Evolutionary conservation across 2,329 filamentous ascomycete genomes (phyloP).

Genomic region (Ophiostoma novo-ulmi): DNA sequence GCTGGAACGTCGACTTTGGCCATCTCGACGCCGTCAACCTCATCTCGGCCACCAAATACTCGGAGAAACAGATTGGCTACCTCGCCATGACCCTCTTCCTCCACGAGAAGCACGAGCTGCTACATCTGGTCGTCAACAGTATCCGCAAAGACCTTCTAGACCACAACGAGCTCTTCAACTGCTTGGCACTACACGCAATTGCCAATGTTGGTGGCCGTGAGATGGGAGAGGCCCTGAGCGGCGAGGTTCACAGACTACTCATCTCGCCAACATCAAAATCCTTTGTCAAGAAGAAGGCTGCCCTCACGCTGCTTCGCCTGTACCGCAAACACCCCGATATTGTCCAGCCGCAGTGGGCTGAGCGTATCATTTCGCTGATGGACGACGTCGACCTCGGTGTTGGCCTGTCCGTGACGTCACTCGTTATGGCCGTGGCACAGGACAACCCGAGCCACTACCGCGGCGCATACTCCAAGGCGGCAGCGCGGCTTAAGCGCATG

Average conservation of each 20-base stretch:
- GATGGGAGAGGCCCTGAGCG: conserved; percentile 90
- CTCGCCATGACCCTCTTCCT: conserved; percentile 95
- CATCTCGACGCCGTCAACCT: conserved; percentile 97
- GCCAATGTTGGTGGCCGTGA: conserved; percentile 95
- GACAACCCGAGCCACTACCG: conserved; percentile 93
- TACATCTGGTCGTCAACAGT: conserved; percentile 96
- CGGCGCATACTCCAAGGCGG: conserved; percentile 89
- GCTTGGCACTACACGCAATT: conserved; percentile 91
- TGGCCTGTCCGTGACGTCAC: conserved; percentile 86
- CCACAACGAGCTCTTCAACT: conserved; percentile 96
- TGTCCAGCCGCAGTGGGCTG: conserved; percentile 93
- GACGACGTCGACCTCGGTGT: conserved; percentile 93
- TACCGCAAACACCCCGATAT: conserved; percentile 94
- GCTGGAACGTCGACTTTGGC: conserved; percentile 98
- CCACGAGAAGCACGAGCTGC: conserved; percentile 91
- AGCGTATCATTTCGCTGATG: conserved; percentile 98
- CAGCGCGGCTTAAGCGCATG: conserved; percentile 80
- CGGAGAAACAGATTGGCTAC: conserved; percentile 98
- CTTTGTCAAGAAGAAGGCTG: conserved; percentile 99
- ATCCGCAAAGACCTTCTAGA: conserved; percentile 94
- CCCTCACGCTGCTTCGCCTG: conserved; percentile 81
- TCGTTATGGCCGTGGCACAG: conserved; percentile 90
- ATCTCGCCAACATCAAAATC: conserved; percentile 92
- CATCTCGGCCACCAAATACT: conserved; percentile 94
- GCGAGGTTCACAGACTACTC: conserved; percentile 85